Percentiles rank a stretch among this genome's conserved stretches.
Conservation (phyloP, 805 yeast species). For the Candida krabiensis region DNA sequence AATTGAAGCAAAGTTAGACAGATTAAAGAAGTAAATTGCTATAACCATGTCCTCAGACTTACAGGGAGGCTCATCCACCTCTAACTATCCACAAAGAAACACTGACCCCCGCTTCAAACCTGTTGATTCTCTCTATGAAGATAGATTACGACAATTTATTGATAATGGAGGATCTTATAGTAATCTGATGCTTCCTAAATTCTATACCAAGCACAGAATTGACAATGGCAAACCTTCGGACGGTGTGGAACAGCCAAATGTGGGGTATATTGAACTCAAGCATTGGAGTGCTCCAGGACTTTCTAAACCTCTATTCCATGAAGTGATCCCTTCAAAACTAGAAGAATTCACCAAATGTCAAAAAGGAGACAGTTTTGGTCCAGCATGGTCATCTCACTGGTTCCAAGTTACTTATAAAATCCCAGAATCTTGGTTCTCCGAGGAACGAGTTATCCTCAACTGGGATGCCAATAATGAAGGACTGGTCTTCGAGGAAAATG, state of each 20-base stretch:
- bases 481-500: slow-evolving; percentile 65
- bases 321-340: slow-evolving; percentile 50
- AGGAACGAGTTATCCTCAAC: slow-evolving; percentile 61
- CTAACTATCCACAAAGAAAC: slow-evolving; percentile 41
- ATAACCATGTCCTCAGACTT: neutral
- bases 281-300: slow-evolving; percentile 76
- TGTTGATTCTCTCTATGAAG: slow-evolving; percentile 69
- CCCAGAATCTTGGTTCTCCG: slow-evolving; percentile 57
- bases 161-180: slow-evolving; percentile 72
- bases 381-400: slow-evolving; percentile 98
- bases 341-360: slow-evolving; percentile 54
- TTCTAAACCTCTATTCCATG: slow-evolving; percentile 61
- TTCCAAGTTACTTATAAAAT: slow-evolving; percentile 66
- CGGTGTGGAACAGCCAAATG: slow-evolving; percentile 28
- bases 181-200: slow-evolving; percentile 74
- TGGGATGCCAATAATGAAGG: slow-evolving; percentile 92
- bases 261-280: slow-evolving; percentile 53
- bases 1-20: too few species aligned
- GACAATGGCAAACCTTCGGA: slow-evolving; percentile 36
- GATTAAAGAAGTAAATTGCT: too few species aligned
- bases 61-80: slow-evolving; percentile 2
- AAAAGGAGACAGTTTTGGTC: slow-evolving; percentile 81
- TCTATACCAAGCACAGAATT: slow-evolving; percentile 63
- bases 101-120: slow-evolving; percentile 70
- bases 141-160: slow-evolving; percentile 73